Conservation (phyloP, 1,139 yeast species). For the Nadsonia commutata region DNA sequence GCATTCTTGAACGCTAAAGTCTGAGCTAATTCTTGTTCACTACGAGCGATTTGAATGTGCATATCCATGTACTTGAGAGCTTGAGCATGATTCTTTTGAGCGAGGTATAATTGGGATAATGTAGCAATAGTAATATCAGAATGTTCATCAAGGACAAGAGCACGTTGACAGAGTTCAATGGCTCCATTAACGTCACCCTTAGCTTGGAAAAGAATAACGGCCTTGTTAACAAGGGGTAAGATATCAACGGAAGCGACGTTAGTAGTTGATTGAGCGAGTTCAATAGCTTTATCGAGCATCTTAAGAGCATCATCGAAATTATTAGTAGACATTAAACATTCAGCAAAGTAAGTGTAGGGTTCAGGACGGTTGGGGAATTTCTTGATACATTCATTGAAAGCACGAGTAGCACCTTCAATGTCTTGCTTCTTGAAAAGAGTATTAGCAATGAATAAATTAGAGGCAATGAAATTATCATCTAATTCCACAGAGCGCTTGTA, state of each 20-base stretch:
- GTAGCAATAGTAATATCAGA: conserved; percentile 82
- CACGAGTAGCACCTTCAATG: conserved; percentile 39
- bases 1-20: conserved; percentile 91
- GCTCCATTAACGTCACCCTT: conserved; percentile 37
- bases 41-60: conserved; percentile 69
- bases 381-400: conserved; percentile 59
- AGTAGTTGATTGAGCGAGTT: conserved; percentile 47
- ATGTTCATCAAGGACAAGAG: conserved; percentile 70
- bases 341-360: conserved; percentile 92
- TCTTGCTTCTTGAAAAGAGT: conserved; percentile 6
- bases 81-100: conserved; percentile 66
- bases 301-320: conserved; percentile 58
- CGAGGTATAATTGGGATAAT: conserved; percentile 80
- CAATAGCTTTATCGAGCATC: conserved; percentile 78
- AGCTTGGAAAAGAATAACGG: conserved; percentile 34
- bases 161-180: conserved; percentile 53
- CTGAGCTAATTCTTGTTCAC: conserved; percentile 75
- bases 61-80: conserved; percentile 74
- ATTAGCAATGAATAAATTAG: conserved; percentile 37
- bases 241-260: conserved; percentile 57
- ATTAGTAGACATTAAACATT: conserved; percentile 72
- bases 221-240: conserved; percentile 81
- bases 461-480: conserved; percentile 65
- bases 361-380: conserved; percentile 81
- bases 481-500: conserved; percentile 63